Evolutionary conservation across 2,329 filamentous ascomycete genomes (phyloP).

Genomic region (Neofusicoccum umdonicola): DNA sequence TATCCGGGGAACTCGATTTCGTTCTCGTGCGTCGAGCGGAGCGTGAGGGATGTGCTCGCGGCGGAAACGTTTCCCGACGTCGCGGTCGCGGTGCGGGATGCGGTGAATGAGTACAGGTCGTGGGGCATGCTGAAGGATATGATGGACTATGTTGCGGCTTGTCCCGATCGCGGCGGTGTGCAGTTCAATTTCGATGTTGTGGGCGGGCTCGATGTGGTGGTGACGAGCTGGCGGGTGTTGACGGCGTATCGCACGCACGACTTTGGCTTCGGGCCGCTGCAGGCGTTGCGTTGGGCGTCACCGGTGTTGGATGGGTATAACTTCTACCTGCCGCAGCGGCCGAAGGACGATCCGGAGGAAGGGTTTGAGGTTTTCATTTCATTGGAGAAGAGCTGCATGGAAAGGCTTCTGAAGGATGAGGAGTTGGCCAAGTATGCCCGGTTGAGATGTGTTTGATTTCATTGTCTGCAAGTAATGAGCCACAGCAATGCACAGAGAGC

Average conservation of each 20-base stretch:
- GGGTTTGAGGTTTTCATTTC: slow-evolving; percentile 23
- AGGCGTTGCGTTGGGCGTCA: slow-evolving; percentile 21
- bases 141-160: slow-evolving; percentile 24
- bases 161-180: slow-evolving; percentile 23
- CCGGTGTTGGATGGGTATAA: slow-evolving; percentile 21
- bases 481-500: too few species aligned
- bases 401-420: slow-evolving; percentile 21
- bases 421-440: slow-evolving; percentile 22
- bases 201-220: slow-evolving; percentile 26
- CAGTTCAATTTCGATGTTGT: slow-evolving; percentile 23
- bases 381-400: slow-evolving; percentile 17
- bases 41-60: slow-evolving; percentile 19
- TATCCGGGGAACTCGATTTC: slow-evolving; percentile 25
- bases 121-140: slow-evolving; percentile 22
- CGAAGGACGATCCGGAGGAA: slow-evolving; percentile 20
- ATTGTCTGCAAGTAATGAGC: too few species aligned
- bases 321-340: slow-evolving; percentile 21
- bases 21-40: slow-evolving; percentile 19
- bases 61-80: slow-evolving; percentile 20
- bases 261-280: slow-evolving; percentile 30
- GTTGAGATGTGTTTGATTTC: background rate
- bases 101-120: slow-evolving; percentile 23
- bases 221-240: slow-evolving; percentile 28
- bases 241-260: slow-evolving; percentile 27
- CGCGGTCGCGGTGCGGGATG: slow-evolving; percentile 24